Evolutionary conservation across 805 yeast genomes (phyloP).

Genomic region (Yamadazyma sp.): DNA sequence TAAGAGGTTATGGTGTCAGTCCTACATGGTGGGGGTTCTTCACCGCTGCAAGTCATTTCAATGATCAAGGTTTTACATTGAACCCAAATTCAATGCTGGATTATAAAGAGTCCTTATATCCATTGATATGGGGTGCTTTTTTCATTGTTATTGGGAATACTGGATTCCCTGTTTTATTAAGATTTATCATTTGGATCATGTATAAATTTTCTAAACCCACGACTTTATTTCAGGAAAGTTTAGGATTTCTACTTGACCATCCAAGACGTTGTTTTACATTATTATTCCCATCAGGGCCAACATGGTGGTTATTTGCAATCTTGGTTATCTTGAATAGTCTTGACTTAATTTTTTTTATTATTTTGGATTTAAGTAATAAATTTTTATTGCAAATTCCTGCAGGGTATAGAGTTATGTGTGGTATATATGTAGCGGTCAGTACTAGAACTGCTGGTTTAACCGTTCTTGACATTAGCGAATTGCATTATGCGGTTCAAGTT

Average conservation of each 20-base stretch:
- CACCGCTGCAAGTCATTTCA: conserved; percentile 74
- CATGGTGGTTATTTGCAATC: conserved; percentile 89
- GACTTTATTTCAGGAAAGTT: conserved; percentile 66
- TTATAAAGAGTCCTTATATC: conserved; percentile 62
- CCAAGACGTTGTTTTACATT: conserved; percentile 96
- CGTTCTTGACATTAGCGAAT: conserved; percentile 60
- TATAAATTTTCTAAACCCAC: conserved; percentile 65
- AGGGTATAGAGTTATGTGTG: conserved; percentile 74
- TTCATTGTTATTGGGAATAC: conserved; percentile 91
- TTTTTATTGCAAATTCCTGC: conserved; percentile 53
- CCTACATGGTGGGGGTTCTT: conserved; percentile 95
- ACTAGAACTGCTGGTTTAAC: conserved; percentile 94
- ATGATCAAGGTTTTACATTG: conserved; percentile 80
- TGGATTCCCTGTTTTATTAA: conserved; percentile 81
- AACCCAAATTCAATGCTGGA: conserved; percentile 77
- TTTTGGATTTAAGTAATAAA: conserved; percentile 62
- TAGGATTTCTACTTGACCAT: conserved; percentile 86
- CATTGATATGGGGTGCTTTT: conserved; percentile 59
- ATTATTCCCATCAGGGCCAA: conserved; percentile 86
- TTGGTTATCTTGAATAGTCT: conserved; percentile 67
- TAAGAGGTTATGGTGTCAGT: conserved; percentile 57
- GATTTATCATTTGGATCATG: conserved; percentile 80
- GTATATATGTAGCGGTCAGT: conserved; percentile 85
- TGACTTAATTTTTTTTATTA: conserved; percentile 77
- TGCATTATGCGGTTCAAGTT: conserved; percentile 91